These are phyloP conservation scores for Macadamia integrifolia DNA, from an alignment of 164 flowering plant genomes.

Conservation along the genomic window DNA sequence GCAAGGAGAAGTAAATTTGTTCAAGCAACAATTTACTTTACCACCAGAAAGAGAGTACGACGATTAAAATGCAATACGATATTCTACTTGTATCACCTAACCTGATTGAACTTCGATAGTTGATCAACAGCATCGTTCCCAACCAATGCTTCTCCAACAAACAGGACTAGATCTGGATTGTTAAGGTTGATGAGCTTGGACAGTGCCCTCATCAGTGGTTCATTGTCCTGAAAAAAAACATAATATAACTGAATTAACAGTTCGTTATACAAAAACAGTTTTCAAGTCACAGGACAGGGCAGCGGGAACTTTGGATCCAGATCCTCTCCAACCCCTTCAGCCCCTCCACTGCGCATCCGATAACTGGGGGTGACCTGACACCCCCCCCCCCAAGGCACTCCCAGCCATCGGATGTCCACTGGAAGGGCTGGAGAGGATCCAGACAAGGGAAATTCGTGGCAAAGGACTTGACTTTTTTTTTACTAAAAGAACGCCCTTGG, in stretches of 20 bases:
- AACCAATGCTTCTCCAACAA: conserved; percentile 80
- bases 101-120: conserved; percentile 73
- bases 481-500: too few relatives aligned
- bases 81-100: conserved; percentile 1
- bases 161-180: conserved; percentile 65
- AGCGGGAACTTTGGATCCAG: too few relatives aligned
- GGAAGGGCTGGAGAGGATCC: too few relatives aligned
- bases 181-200: conserved; percentile 68
- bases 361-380: too few relatives aligned
- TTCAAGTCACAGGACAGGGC: neutral
- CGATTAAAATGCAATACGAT: too few relatives aligned
- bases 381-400: too few relatives aligned
- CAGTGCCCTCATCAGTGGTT: conserved; percentile 73
- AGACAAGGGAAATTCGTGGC: too few relatives aligned
- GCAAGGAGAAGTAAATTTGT: conserved; percentile 1
- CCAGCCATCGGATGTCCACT: too few relatives aligned
- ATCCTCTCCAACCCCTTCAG: too few relatives aligned
- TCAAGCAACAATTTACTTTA: neutral
- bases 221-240: conserved; percentile 50
- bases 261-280: neutral
- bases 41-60: neutral
- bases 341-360: too few relatives aligned
- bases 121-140: conserved; percentile 87
- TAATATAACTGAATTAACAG: neutral
- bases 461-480: too few relatives aligned